Percentiles rank a stretch among this genome's conserved stretches.
These are phyloP conservation scores for Pleurotus tuoliensis DNA, from an alignment of 768 basidiomycete genomes.

Conservation along the genomic window DNA sequence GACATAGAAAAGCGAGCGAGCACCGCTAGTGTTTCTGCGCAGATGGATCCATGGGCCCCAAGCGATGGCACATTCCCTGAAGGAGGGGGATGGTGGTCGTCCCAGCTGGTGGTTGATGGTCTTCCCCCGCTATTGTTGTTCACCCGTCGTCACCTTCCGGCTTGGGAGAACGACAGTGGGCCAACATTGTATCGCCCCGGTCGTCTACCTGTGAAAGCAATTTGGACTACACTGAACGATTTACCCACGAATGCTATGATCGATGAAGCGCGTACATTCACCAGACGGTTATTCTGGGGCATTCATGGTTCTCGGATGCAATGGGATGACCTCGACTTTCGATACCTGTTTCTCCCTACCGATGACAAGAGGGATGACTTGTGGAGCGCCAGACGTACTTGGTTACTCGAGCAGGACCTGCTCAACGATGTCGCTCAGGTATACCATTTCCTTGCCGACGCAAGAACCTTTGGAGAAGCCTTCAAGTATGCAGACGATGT, in stretches of 20 bases:
- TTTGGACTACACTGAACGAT: conserved; percentile 13
- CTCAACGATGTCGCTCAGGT: not conserved
- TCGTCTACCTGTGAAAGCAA: conserved; percentile 21
- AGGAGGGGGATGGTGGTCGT: conserved; percentile 44
- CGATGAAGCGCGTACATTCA: conserved; percentile 42
- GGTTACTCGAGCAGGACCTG: conserved; percentile 27
- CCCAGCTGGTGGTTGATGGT: conserved; percentile 44
- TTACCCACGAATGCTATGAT: conserved; percentile 16
- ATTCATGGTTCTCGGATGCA: conserved; percentile 55
- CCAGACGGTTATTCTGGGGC: conserved; percentile 61
- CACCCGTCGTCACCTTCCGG: conserved; percentile 36
- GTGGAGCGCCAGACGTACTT: conserved; percentile 52
- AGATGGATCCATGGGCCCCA: conserved; percentile 63
- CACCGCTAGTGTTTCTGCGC: conserved; percentile 49
- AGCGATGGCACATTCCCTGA: not conserved
- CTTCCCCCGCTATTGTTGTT: conserved; percentile 47
- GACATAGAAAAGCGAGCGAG: conserved; percentile 63
- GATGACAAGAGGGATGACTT: conserved; percentile 27
- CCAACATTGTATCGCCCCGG: conserved; percentile 47
- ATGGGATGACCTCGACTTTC: conserved; percentile 58
- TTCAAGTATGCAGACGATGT: conserved; percentile 51
- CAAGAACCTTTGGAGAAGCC: conserved; percentile 37
- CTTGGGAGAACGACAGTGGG: conserved; percentile 32
- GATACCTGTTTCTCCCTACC: conserved; percentile 55
- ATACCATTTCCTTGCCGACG: conserved; percentile 32